Evolutionary conservation across 441 rosid genomes (phyloP).

Genomic region (Erodium texanum): DNA sequence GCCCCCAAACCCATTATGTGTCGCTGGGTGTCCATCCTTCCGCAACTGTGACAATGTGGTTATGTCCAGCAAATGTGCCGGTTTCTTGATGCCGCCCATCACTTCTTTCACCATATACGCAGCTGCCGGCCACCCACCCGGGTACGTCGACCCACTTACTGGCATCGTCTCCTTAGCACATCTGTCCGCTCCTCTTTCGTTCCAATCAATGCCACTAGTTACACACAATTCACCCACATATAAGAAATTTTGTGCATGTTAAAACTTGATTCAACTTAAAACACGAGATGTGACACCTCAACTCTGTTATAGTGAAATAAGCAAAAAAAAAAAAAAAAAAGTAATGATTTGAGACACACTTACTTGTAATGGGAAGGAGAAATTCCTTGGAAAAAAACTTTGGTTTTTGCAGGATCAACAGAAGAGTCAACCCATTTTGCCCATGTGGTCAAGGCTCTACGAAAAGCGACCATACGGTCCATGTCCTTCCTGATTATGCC

Average conservation of each 20-base stretch:
- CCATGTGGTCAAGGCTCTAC: constrained; percentile 5
- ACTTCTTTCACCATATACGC: constrained; percentile 25
- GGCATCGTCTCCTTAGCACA: constrained; percentile 29
- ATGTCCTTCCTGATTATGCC: constrained; percentile 8
- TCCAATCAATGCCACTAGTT: constrained; percentile 30
- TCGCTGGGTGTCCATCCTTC: constrained; percentile 41
- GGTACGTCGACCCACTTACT: constrained; percentile 24
- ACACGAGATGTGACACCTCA: too few species aligned
- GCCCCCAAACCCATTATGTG: constrained; percentile 29
- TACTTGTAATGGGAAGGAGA: constrained; percentile 6
- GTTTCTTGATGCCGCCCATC: constrained; percentile 16
- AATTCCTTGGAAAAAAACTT: constrained; percentile 15
- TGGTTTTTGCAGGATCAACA: constrained; percentile 3
- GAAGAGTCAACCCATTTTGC: constrained; percentile 3
- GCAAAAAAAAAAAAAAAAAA: too few species aligned
- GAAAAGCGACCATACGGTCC: constrained; percentile 10
- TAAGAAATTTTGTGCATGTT: too few species aligned
- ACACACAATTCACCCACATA: too few species aligned
- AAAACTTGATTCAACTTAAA: too few species aligned
- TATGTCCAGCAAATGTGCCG: constrained; percentile 34
- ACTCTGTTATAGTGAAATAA: too few species aligned
- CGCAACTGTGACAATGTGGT: constrained; percentile 36
- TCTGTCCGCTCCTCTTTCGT: constrained; percentile 25
- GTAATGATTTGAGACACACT: too few species aligned
- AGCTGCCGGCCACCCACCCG: constrained; percentile 25